A percentile compares a stretch with the other conserved stretches of the same genome.
Conservation (phyloP, 768 basidiomycete species). For the Panellus pusillus region DNA sequence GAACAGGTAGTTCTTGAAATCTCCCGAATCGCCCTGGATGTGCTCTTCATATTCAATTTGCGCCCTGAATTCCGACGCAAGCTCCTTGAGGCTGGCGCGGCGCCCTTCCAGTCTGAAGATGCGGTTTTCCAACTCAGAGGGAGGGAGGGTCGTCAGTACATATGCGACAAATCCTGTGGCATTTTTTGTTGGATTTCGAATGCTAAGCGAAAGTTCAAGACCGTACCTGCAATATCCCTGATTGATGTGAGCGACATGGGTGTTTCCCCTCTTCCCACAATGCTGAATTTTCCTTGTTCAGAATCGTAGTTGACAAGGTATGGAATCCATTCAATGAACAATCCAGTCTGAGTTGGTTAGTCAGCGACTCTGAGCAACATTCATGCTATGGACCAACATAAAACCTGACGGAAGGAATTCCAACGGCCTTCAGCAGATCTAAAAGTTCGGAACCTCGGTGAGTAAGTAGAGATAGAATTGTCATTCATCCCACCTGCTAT, state of each 20-base stretch:
- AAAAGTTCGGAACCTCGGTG: not conserved
- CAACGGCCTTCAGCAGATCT: constrained; percentile 33
- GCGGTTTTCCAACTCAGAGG: constrained; percentile 26
- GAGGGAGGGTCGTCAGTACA: constrained; percentile 32
- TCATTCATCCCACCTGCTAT: constrained; percentile 26
- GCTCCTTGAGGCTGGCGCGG: constrained; percentile 25
- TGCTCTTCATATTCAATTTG: constrained; percentile 16
- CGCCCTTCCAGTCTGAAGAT: constrained; percentile 40
- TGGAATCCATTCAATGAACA: constrained; percentile 17
- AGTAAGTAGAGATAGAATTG: no score
- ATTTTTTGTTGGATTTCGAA: no score
- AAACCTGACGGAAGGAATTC: constrained; percentile 30
- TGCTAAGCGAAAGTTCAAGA: no score
- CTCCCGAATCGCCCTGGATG: constrained; percentile 4
- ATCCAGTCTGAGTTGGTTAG: constrained; percentile 28
- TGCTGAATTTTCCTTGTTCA: constrained; percentile 28
- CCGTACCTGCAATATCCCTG: constrained; percentile 33
- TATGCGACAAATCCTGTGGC: constrained; percentile 36
- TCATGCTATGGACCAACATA: constrained; percentile 25
- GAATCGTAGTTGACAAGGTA: constrained; percentile 27
- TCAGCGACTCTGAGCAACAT: not conserved
- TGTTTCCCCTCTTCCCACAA: constrained; percentile 32
- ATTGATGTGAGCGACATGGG: constrained; percentile 30
- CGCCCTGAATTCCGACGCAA: constrained; percentile 26
- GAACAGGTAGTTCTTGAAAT: constrained; percentile 2